Conservation (phyloP, 805 yeast genomes). For the Zygosaccharomyces rouxii region DNA sequence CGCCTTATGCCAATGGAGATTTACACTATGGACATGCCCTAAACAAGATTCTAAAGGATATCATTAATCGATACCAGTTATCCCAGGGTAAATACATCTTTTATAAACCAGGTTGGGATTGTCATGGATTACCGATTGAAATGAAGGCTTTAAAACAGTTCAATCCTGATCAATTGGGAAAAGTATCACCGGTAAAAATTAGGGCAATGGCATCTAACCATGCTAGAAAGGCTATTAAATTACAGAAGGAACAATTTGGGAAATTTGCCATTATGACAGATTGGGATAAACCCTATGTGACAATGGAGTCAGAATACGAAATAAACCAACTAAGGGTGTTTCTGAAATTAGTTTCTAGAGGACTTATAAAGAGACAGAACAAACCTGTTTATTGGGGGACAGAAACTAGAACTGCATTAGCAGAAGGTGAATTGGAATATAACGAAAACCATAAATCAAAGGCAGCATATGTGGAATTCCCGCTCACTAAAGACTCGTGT, state of each 20-base stretch:
- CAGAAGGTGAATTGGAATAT: constrained; percentile 94
- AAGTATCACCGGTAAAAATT: constrained; percentile 44
- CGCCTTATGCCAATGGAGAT: constrained; percentile 97
- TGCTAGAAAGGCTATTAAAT: constrained; percentile 62
- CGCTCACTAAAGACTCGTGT: constrained; percentile 37
- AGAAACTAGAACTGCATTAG: constrained; percentile 88
- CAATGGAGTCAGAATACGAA: constrained; percentile 70
- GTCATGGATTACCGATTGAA: constrained; percentile 97
- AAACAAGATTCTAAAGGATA: constrained; percentile 85
- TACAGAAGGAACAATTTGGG: constrained; percentile 61
- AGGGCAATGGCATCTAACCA: constrained; percentile 62
- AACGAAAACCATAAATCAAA: constrained; percentile 63
- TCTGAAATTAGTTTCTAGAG: constrained; percentile 55
- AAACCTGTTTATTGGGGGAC: constrained; percentile 98
- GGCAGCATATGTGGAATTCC: constrained; percentile 68
- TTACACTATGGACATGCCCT: constrained; percentile 89
- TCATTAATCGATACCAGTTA: constrained; percentile 68
- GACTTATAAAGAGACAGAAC: constrained; percentile 73
- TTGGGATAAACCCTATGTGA: constrained; percentile 67
- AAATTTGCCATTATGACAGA: constrained; percentile 80
- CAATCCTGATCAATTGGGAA: constrained; percentile 34
- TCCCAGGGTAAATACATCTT: constrained; percentile 56
- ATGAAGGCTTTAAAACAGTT: constrained; percentile 64
- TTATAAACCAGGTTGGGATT: constrained; percentile 96
- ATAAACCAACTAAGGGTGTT: constrained; percentile 70